phyloP scores from a whole-genome alignment of 768 basidiomycete genomes.

The Leccinum olivaceopallidum region DNA sequence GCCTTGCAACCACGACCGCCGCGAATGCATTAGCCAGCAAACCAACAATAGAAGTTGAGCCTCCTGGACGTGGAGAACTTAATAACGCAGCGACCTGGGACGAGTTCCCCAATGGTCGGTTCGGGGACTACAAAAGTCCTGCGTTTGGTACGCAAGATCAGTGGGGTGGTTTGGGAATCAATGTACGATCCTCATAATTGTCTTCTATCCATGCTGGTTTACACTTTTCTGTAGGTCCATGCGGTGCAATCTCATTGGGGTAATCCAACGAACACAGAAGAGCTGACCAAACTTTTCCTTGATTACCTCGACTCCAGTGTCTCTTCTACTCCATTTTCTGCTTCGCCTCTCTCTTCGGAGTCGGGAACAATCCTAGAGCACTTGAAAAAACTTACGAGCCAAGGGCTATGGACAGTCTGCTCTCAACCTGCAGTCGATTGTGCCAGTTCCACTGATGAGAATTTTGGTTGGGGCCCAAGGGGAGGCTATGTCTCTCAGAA shows the following conservation, averaged over 20 bases:
- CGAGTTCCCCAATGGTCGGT: slow-evolving; percentile 98
- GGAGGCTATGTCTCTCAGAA: slow-evolving; percentile 98
- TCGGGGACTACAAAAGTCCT: slow-evolving; percentile 96
- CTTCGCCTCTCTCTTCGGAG: slow-evolving; percentile 77
- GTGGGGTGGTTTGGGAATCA: slow-evolving; percentile 70
- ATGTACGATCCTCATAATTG: slow-evolving; percentile 39
- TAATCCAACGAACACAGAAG: slow-evolving; percentile 53
- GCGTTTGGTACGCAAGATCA: slow-evolving; percentile 84
- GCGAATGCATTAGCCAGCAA: slow-evolving; percentile 52
- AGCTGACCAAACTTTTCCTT: slow-evolving; percentile 80
- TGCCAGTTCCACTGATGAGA: slow-evolving; percentile 65
- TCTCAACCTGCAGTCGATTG: slow-evolving; percentile 95
- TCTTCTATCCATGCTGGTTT: background rate
- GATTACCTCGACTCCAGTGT: slow-evolving; percentile 75
- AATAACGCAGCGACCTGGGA: slow-evolving; percentile 84
- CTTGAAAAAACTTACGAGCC: slow-evolving; percentile 71
- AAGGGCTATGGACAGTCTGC: slow-evolving; percentile 94
- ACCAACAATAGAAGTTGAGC: slow-evolving; percentile 53
- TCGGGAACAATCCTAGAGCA: slow-evolving; percentile 77
- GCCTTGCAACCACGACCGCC: slow-evolving; percentile 62
- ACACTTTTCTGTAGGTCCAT: slow-evolving; percentile 44
- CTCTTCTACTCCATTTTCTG: slow-evolving; percentile 85
- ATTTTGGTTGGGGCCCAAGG: slow-evolving; percentile 92
- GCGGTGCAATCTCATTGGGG: slow-evolving; percentile 77
- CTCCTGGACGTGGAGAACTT: slow-evolving; percentile 64